These are phyloP conservation scores for Oryza meridionalis DNA, from an alignment of 176 grass and related monocot species.

Conservation along the genomic window DNA sequence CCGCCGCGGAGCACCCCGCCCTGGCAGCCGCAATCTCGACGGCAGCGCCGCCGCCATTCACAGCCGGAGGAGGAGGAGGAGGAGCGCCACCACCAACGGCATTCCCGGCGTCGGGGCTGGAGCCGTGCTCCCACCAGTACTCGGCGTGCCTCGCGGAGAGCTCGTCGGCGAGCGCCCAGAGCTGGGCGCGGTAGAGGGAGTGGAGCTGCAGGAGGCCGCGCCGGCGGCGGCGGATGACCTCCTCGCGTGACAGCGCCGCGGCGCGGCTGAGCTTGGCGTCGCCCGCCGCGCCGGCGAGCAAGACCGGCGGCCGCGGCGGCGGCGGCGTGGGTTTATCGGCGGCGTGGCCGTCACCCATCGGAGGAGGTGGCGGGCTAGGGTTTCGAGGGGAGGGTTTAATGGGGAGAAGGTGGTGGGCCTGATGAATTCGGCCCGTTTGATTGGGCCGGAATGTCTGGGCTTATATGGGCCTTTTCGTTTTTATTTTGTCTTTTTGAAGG, in stretches of 20 bases:
- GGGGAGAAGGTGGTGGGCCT: too few relatives aligned
- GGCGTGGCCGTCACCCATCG: slow-evolving; percentile 22
- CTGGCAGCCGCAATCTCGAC: neutral
- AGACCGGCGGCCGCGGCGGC: neutral
- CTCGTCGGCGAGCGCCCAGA: slow-evolving; percentile 44
- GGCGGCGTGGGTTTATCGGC: neutral
- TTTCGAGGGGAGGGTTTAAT: slow-evolving; percentile 11
- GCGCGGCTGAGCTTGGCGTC: slow-evolving; percentile 17
- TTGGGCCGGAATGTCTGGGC: too few relatives aligned
- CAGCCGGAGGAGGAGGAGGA: neutral
- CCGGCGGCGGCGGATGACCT: slow-evolving; percentile 40
- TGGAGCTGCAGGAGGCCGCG: slow-evolving; percentile 36
- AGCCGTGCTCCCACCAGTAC: slow-evolving; percentile 43
- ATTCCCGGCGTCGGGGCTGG: slow-evolving; percentile 1
- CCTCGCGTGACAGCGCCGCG: slow-evolving; percentile 39
- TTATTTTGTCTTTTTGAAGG: too few relatives aligned
- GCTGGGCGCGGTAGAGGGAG: slow-evolving; percentile 41
- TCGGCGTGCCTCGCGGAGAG: slow-evolving; percentile 15
- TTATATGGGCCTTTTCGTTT: too few relatives aligned
- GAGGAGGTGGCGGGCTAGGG: slow-evolving; percentile 8
- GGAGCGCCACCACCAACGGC: neutral
- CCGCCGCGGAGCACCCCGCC: neutral
- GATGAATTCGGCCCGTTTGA: neutral
- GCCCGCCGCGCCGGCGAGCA: neutral
- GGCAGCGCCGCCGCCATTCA: neutral